A percentile compares a stretch with the other conserved stretches of the same genome.
These are phyloP conservation scores for Hypholoma fasciculare DNA, from an alignment of 768 basidiomycete genomes.

Conservation along the genomic window DNA sequence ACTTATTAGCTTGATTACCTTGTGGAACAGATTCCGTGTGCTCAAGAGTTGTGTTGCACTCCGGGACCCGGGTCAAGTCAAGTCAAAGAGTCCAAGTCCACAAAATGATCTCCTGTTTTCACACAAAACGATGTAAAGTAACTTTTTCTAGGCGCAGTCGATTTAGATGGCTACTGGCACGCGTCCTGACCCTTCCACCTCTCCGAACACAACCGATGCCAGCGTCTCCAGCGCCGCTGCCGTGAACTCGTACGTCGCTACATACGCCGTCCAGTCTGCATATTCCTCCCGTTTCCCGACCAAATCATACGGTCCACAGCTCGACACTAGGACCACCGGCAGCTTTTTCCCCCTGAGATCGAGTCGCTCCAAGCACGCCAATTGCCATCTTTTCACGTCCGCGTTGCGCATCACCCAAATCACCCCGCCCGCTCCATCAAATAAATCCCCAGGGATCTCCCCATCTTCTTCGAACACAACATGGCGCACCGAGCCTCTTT, in stretches of 20 bases:
- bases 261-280: slow-evolving; percentile 30
- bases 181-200: slow-evolving; percentile 4
- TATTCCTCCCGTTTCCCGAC: slow-evolving; percentile 25
- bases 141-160: no score
- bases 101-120: not conserved
- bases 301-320: slow-evolving; percentile 69
- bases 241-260: slow-evolving; percentile 65
- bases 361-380: slow-evolving; percentile 31
- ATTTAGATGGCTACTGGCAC: slow-evolving; percentile 8
- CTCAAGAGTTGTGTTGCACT: no score
- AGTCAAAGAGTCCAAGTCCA: no score
- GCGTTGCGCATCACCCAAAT: slow-evolving; percentile 64
- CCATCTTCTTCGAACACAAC: slow-evolving; percentile 39
- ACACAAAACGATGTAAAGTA: not conserved
- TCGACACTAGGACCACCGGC: slow-evolving; percentile 52
- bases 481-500: slow-evolving; percentile 38
- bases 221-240: slow-evolving; percentile 46
- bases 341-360: slow-evolving; percentile 29
- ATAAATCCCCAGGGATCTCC: slow-evolving; percentile 2
- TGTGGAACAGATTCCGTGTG: not conserved
- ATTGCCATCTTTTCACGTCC: slow-evolving; percentile 49
- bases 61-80: no score
- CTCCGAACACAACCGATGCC: slow-evolving; percentile 42
- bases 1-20: no score
- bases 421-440: slow-evolving; percentile 27